Base-by-base conservation (phyloP, 371 early-diverging fungal genomes). In the Rhizopus microsporus region DNA sequence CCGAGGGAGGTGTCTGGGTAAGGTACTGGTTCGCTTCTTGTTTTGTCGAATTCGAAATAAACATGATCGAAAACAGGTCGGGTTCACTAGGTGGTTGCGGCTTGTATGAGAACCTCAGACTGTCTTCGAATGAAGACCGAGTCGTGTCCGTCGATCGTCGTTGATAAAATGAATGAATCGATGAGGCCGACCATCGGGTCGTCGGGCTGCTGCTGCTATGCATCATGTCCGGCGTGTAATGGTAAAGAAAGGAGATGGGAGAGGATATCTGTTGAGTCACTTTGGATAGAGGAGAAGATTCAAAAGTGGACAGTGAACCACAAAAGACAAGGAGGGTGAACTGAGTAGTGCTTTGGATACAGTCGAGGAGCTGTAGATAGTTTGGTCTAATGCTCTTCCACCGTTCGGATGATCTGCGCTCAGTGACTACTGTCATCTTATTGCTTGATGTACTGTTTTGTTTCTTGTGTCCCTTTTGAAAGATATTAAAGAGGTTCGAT, bases 251-350 rank as follows among this genome's bases (percentile, higher is more conserved):
- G 4, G 77, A 72, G 3, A 55, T 45, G 35, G 71, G 67, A 0
- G 56, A 61, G 43, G 67, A 60, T n/a, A 76, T 23, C 15, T 65
- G 53, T 8, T 60, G 48, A 4, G 49, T 55, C 29, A 12, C 64
- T 56, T 9, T 50, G 43, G 4, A 66, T 57, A 35, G 32, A 5
- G 46, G n/a, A 2, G 16, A 9, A 2, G 46, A 29, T 8, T 7
- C 7, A 7, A 29, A 9, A 23, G 23, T 23, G 2, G 23, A 17
- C 2, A 71, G 45, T 1, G 67, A 39, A 4, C 67, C 67, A 23
- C 71, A 77, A 47, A 73, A 77, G 5, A 77, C 57, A 5, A 77
- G 52, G 0, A 77, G 34, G 1, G 72, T 69, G 32, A 77, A 77
- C 12, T 50, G 47, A 15, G 46, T 48, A 12, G 34, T 16, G 5